Conservation (phyloP, 202 grass and related monocot genomes). For the Brachypodium distachyon region DNA sequence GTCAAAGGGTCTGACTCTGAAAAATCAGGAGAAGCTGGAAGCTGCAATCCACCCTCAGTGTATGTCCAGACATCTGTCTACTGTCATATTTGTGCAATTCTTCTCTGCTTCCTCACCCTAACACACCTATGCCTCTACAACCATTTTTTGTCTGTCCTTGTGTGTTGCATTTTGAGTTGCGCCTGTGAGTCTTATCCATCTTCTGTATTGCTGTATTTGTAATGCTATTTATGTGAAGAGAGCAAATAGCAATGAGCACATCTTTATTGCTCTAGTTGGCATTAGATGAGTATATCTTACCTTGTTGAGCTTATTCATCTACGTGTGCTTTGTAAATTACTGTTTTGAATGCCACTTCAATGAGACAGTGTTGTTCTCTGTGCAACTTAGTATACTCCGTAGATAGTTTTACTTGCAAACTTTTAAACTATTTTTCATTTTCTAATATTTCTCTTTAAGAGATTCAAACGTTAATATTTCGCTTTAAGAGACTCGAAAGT, state of each 20-base stretch:
- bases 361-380: background rate
- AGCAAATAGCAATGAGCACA: background rate
- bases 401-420: background rate
- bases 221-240: background rate
- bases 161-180: conserved; percentile 3
- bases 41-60: conserved; percentile 39
- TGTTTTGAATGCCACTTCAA: conserved; percentile 18
- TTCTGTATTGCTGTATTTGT: background rate
- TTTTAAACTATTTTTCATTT: conserved; percentile 13
- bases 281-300: background rate
- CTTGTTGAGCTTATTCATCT: background rate
- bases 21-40: conserved; percentile 37
- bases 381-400: background rate
- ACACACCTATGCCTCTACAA: background rate
- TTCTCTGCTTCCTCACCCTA: background rate
- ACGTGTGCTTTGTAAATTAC: background rate
- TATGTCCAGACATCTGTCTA: conserved; percentile 27
- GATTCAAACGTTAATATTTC: background rate
- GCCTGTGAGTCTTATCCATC: background rate
- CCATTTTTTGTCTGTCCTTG: background rate
- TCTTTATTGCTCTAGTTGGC: background rate
- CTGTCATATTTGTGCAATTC: conserved; percentile 1
- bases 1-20: conserved; percentile 28
- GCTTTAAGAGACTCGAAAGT: background rate
- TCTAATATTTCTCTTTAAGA: background rate